Evolutionary conservation across 2,329 filamentous ascomycete species (phyloP), one percentile per base, ranked within the genome.

Genomic region (Lecanosticta acicola): DNA sequence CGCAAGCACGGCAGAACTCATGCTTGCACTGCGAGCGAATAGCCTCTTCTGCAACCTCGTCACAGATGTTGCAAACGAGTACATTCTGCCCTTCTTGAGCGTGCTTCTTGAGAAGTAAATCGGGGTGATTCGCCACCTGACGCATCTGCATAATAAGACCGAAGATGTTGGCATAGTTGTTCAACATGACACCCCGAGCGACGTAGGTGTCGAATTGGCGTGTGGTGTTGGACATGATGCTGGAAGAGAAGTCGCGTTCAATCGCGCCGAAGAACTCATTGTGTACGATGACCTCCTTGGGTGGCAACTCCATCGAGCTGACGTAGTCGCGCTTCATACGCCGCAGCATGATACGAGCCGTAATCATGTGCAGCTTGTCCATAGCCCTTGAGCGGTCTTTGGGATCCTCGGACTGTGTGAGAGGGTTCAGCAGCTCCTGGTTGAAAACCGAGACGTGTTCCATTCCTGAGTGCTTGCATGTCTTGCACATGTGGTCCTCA

Each of bases 81-180:
- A 95, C 76, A 54, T 97, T 96, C 66, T 95, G 88, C 2, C 90
- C 90, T 43, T 86, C 87, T 56, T 89, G 82, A 2, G 78, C 79
- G 51, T 91, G 80, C 70, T 93, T 96, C 71, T 91, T 94, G 51
- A 97, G 70, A 39, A 98, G 85, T 29, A 98, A 70, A 68, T 98
- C 93, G 0, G 93, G 93, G 63, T 98, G 93, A 56, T 98, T 93
- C 5, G 93, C 89, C 19, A 96, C 87, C 70, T 98, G 93, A 45
- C 93, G 85, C 91, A 98, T 97, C 67, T 95, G 90, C 88, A 97
- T 97, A 62, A 98, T 96, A 45, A 98, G 77, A 62, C 90, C 91
- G 60, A 98, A 98, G 55, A 98, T 97, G 66, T 98, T 98, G 71
- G 93, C 93, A 58, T 97, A 97, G 64, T 96, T 95, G 74, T 97